phyloP scores from a whole-genome alignment of 2,329 filamentous ascomycete species.

The Aspergillus sp. region DNA sequence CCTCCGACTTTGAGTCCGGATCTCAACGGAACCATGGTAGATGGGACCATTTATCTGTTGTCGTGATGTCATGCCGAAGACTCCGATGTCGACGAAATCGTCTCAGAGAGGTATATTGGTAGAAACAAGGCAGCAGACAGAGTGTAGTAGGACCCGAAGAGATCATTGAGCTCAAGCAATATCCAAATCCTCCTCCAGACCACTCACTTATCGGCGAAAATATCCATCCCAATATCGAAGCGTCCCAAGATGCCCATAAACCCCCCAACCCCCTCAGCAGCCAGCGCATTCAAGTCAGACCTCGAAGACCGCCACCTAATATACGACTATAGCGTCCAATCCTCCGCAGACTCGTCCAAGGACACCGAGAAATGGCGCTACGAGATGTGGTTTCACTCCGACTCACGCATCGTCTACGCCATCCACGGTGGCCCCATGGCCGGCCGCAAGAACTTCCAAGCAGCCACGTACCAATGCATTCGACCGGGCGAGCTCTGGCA shows the following conservation, averaged over 20 bases:
- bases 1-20: too few relatives aligned
- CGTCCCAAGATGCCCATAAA: not conserved
- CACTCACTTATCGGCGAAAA: not conserved
- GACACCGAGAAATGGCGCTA: conserved; percentile 62
- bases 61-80: not conserved
- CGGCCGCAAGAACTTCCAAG: conserved; percentile 59
- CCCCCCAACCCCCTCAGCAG: not conserved
- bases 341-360: conserved; percentile 30
- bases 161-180: too few relatives aligned
- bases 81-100: too few relatives aligned
- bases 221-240: too few relatives aligned
- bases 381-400: conserved; percentile 65
- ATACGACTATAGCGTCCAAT: conserved; percentile 60
- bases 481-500: conserved; percentile 64
- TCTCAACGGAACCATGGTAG: not conserved
- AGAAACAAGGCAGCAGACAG: too few relatives aligned
- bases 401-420: conserved; percentile 59
- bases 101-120: too few relatives aligned
- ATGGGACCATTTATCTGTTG: too few relatives aligned
- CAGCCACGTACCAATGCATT: conserved; percentile 61
- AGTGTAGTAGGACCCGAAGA: too few relatives aligned
- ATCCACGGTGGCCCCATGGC: conserved; percentile 66
- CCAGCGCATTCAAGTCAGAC: conserved; percentile 52
- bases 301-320: conserved; percentile 59
- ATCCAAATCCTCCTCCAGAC: not conserved